A percentile compares a stretch with the other conserved stretches of the same genome.
phyloP scores from a whole-genome alignment of 345 rosid species.

The Lumnitzera racemosa region DNA sequence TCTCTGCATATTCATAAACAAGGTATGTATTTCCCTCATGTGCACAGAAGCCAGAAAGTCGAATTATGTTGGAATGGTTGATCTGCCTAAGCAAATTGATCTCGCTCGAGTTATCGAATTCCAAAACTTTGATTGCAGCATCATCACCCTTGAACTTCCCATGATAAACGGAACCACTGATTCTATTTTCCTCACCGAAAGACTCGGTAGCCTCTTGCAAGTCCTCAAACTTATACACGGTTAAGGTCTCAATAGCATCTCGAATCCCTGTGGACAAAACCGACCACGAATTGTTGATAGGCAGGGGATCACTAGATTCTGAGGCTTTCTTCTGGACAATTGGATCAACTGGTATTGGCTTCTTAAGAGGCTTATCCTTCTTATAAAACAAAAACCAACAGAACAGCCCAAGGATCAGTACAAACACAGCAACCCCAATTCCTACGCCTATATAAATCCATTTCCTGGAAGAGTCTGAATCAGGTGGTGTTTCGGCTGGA shows the following conservation, averaged over 20 bases:
- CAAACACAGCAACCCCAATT: constrained; percentile 35
- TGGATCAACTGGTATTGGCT: not conserved
- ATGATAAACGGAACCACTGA: constrained; percentile 60
- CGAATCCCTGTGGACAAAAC: constrained; percentile 32
- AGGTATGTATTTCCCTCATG: constrained; percentile 71
- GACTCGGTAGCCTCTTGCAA: constrained; percentile 47
- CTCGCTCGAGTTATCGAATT: constrained; percentile 70
- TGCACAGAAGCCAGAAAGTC: constrained; percentile 82
- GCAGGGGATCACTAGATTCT: constrained; percentile 15
- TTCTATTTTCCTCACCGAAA: constrained; percentile 49
- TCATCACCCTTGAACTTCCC: constrained; percentile 62
- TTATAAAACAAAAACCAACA: constrained; percentile 26
- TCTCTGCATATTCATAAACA: constrained; percentile 66
- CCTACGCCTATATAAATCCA: constrained; percentile 57
- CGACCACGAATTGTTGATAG: constrained; percentile 19
- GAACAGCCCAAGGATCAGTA: constrained; percentile 22
- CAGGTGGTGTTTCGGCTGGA: not conserved
- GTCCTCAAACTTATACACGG: constrained; percentile 53
- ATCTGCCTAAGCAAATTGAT: constrained; percentile 72
- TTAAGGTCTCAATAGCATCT: constrained; percentile 51
- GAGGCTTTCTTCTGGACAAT: not conserved
- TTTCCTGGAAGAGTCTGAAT: constrained; percentile 39
- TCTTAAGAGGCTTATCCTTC: constrained; percentile 1
- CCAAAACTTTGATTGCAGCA: constrained; percentile 78
- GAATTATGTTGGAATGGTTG: constrained; percentile 66